Conservation (phyloP, 371 early-diverging fungal species). For the Batrachochytrium dendrobatidis region DNA sequence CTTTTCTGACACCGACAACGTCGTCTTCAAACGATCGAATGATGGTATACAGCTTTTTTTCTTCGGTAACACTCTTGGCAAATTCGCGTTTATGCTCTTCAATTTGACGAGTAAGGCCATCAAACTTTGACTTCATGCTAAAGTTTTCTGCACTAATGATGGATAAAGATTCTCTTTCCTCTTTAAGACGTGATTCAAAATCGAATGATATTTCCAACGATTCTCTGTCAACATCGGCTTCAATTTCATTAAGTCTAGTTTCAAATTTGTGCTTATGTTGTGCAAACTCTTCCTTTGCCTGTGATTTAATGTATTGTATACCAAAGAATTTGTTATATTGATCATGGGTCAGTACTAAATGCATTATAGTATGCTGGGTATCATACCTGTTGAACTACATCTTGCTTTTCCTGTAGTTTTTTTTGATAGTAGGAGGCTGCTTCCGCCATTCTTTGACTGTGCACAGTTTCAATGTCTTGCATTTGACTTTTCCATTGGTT, state of each 20-base stretch:
- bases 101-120: constrained; percentile 29
- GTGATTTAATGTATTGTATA: background rate
- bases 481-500: constrained; percentile 40
- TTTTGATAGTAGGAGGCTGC: constrained; percentile 25
- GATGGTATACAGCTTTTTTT: constrained; percentile 31
- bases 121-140: constrained; percentile 27
- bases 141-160: constrained; percentile 35
- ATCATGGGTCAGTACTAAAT: too few species aligned
- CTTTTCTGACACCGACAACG: constrained; percentile 38
- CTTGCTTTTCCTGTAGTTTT: constrained; percentile 25
- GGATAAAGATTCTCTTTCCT: constrained; percentile 21
- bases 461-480: constrained; percentile 20
- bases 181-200: constrained; percentile 34
- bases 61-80: constrained; percentile 34
- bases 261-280: constrained; percentile 17
- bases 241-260: constrained; percentile 23
- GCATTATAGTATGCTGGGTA: background rate
- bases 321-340: too few species aligned
- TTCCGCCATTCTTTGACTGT: constrained; percentile 19
- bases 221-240: constrained; percentile 32
- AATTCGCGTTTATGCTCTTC: constrained; percentile 36
- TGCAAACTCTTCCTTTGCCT: constrained; percentile 13
- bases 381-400: constrained; percentile 17
- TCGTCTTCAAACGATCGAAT: constrained; percentile 45
- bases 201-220: constrained; percentile 21